A percentile compares a stretch with the other conserved stretches of the same genome.
Evolutionary conservation across 2,329 filamentous ascomycete genomes (phyloP).

Genomic region (Arachnopeziza araneosa): DNA sequence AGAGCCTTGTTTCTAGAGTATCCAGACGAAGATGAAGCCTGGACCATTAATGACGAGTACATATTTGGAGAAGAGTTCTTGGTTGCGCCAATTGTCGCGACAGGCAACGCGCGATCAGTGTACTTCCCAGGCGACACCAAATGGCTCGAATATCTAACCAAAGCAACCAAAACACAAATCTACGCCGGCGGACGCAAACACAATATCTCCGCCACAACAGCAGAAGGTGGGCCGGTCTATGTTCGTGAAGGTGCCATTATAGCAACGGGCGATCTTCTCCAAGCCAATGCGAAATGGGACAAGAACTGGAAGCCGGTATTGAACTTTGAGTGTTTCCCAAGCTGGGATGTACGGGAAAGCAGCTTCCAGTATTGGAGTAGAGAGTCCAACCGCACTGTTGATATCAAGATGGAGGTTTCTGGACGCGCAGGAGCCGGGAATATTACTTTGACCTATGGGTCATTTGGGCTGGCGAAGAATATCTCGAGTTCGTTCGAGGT

Average conservation of each 20-base stretch:
- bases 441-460: slow-evolving; percentile 3
- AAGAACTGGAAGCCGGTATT: slow-evolving; percentile 28
- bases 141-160: not conserved
- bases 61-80: slow-evolving; percentile 32
- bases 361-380: slow-evolving; percentile 20
- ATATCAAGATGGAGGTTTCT: slow-evolving; percentile 1
- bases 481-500: not conserved
- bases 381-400: not conserved
- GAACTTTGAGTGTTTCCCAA: slow-evolving; percentile 30
- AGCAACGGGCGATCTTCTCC: slow-evolving; percentile 30
- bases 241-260: slow-evolving; percentile 32
- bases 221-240: slow-evolving; percentile 28
- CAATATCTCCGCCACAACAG: not conserved
- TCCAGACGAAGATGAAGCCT: slow-evolving; percentile 24
- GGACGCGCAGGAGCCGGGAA: not conserved
- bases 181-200: not conserved
- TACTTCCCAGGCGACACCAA: not conserved
- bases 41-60: slow-evolving; percentile 27
- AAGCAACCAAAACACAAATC: not conserved
- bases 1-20: slow-evolving; percentile 33
- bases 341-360: slow-evolving; percentile 23
- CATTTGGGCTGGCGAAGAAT: slow-evolving; percentile 1
- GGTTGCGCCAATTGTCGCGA: slow-evolving; percentile 25
- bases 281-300: slow-evolving; percentile 33
- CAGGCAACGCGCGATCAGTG: not conserved